Evolutionary conservation across 2,329 filamentous ascomycete species (phyloP), one percentile per base, ranked within the genome.

Genomic region (Cladophialophora yegresii): DNA sequence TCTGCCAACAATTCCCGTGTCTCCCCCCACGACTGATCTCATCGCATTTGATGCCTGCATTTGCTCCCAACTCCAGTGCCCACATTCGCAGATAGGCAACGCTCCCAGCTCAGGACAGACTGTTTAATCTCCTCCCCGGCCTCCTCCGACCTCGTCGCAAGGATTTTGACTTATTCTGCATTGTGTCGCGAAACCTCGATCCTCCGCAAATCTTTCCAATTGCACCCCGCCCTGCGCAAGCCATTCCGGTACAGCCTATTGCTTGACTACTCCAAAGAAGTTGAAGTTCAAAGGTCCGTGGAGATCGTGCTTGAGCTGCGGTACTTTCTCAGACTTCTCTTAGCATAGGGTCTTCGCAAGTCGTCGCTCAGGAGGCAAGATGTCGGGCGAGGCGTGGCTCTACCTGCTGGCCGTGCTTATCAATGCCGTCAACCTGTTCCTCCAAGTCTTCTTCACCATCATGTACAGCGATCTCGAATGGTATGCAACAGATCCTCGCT

Each of bases 401-500:
- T 99, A 96, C 84, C 88, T 99, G 75, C 85, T 99, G 81, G 89
- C 93, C 81, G 96, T 99, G 80, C 86, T 99, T 78, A 96, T 99
- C 84, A 99, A 99, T 84, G 95, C 95, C 83, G 93, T 99, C 87
- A 99, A 99, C 85, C 87, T 99, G 76, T 99, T 99, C 81, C 86
- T 99, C 64, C 96, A 99, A 83, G 95, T 99, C 74, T 99, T 99
- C 86, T 99, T 99, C 84, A 99, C 95, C 64, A 99, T 99, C 77
- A 99, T 99, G 96, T 99, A 98, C 83, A 96, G 92, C 80, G 95
- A 99, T 85, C 82, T 99, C 75, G 95, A 99, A 89, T 99, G 95
- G 93, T 96, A 83, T 75, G 91, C 84, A 40, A n/a, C 23, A 9
- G 33, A 58, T 26, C 49, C 66, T 67, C 50, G 3, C 12, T 62